Conservation (phyloP, 805 yeast species). For the Yarrowia keelungensis region DNA sequence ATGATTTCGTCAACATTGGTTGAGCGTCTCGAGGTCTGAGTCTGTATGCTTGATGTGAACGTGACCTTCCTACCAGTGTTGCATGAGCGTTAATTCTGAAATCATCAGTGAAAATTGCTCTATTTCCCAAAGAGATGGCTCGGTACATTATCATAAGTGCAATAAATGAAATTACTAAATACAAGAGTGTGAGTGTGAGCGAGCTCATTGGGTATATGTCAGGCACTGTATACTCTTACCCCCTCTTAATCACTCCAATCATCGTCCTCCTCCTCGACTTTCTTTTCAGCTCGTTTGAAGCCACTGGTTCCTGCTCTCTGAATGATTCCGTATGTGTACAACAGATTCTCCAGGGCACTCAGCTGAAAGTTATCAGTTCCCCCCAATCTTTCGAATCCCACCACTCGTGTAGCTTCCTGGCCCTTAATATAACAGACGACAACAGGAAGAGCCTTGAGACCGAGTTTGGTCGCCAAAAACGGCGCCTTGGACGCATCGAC, state of each 20-base stretch:
- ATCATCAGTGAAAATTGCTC: too few relatives aligned
- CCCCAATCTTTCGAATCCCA: slow-evolving; percentile 72
- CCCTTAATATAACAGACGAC: slow-evolving; percentile 68
- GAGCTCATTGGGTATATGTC: too few relatives aligned
- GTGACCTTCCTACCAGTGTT: too few relatives aligned
- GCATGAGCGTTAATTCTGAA: too few relatives aligned
- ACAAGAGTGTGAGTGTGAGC: too few relatives aligned
- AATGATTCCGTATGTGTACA: slow-evolving; percentile 10
- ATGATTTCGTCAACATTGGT: too few relatives aligned
- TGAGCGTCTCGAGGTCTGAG: too few relatives aligned
- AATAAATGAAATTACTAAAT: too few relatives aligned
- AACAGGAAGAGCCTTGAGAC: slow-evolving; percentile 73
- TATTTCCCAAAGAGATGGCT: too few relatives aligned
- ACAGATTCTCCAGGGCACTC: slow-evolving; percentile 56
- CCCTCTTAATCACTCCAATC: slow-evolving; percentile 27
- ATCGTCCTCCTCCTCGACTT: slow-evolving; percentile 6
- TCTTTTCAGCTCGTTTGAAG: background rate
- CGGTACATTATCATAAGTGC: too few relatives aligned
- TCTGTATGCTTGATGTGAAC: too few relatives aligned
- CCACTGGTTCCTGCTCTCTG: slow-evolving; percentile 21
- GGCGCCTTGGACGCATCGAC: slow-evolving; percentile 73
- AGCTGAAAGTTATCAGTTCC: slow-evolving; percentile 57
- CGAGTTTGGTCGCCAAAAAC: slow-evolving; percentile 68
- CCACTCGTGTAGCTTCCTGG: slow-evolving; percentile 61
- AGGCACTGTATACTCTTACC: too few relatives aligned